phyloP scores from a whole-genome alignment of 352 stramenopile species.

The Pythium phragmitis region DNA sequence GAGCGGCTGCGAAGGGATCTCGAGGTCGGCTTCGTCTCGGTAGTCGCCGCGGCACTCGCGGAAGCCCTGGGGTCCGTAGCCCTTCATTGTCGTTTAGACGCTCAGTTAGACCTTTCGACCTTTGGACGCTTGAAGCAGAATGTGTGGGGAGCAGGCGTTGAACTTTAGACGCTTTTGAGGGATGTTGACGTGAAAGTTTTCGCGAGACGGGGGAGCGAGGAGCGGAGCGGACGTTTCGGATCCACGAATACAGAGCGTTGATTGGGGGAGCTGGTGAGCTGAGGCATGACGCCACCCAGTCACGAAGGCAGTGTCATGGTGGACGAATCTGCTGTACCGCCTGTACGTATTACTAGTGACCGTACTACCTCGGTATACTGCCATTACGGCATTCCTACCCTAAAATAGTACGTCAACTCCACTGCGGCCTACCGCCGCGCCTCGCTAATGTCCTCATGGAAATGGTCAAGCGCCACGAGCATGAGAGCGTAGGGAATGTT shows the following conservation, averaged over 20 bases:
- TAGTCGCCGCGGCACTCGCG: conserved; percentile 94
- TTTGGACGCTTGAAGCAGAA: conserved; percentile 5
- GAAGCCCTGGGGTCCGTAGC: conserved; percentile 81
- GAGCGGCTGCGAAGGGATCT: conserved; percentile 47
- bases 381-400: neutral
- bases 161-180: conserved; percentile 12
- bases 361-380: neutral
- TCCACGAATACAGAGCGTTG: neutral
- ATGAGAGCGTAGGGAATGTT: conserved; percentile 78
- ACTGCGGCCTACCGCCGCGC: conserved; percentile 27
- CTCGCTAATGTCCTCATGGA: conserved; percentile 77
- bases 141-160: conserved; percentile 11
- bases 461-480: conserved; percentile 76
- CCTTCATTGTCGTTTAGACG: conserved; percentile 8
- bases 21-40: conserved; percentile 68
- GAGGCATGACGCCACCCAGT: conserved; percentile 9
- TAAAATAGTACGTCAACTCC: conserved; percentile 15
- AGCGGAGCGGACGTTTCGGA: conserved; percentile 3
- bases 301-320: conserved; percentile 1
- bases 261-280: too few species aligned
- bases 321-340: neutral
- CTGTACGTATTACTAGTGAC: conserved; percentile 1
- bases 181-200: conserved; percentile 28
- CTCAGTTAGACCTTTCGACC: neutral
- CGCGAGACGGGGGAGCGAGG: neutral